phyloP scores from a whole-genome alignment of 1,284 basidiomycete genomes.

The Sparassis latifolia region DNA sequence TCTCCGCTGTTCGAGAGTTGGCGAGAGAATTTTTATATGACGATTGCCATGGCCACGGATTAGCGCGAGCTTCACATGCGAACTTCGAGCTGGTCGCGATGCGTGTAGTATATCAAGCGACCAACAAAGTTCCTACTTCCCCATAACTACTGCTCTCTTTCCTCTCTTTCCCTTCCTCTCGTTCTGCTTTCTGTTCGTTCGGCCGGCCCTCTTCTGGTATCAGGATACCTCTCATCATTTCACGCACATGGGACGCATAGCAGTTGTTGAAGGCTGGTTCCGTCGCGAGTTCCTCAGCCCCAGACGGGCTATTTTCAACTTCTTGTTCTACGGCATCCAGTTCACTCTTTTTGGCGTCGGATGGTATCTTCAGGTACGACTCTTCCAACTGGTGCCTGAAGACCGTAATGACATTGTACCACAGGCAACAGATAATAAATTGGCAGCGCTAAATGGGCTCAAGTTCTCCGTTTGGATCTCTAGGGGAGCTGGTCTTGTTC shows the following conservation, averaged over 20 bases:
- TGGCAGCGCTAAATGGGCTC: slow-evolving; percentile 71
- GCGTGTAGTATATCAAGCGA: too few species aligned
- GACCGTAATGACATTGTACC: background rate
- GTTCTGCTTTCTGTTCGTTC: slow-evolving; percentile 33
- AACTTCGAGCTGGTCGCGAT: too few species aligned
- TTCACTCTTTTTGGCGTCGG: slow-evolving; percentile 69
- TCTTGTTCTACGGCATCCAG: slow-evolving; percentile 73
- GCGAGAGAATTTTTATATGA: too few species aligned
- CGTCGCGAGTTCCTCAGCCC: slow-evolving; percentile 58
- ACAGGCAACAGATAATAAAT: slow-evolving; percentile 54
- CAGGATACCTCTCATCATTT: slow-evolving; percentile 15
- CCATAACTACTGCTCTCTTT: slow-evolving; percentile 12
- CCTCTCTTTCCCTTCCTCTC: slow-evolving; percentile 20
- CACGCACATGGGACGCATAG: slow-evolving; percentile 19
- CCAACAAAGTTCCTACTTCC: too few species aligned
- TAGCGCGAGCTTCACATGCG: background rate
- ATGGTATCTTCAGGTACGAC: slow-evolving; percentile 69
- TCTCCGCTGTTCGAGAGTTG: too few species aligned
- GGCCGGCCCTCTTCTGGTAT: slow-evolving; percentile 40
- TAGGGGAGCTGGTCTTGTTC: slow-evolving; percentile 80
- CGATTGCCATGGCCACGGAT: slow-evolving; percentile 16
- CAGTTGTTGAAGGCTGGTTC: slow-evolving; percentile 66
- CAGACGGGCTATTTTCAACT: slow-evolving; percentile 63
- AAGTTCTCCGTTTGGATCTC: slow-evolving; percentile 81
- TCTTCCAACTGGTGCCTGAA: background rate